These are phyloP conservation scores for Amauroascus verrucosus DNA, from an alignment of 2,329 filamentous ascomycete species.

Conservation along the genomic window DNA sequence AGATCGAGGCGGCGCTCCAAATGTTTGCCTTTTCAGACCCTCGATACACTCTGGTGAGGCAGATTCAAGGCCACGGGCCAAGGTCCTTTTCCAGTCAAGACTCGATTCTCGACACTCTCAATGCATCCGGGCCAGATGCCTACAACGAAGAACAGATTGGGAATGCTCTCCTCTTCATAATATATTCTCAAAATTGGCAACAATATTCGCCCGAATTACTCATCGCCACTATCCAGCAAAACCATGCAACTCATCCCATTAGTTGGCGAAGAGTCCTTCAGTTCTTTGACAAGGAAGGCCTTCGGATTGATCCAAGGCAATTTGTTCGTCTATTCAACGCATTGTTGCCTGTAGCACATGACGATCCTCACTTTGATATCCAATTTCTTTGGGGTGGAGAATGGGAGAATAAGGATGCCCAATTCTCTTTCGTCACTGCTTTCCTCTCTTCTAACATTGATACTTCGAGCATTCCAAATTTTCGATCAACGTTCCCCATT, in stretches of 20 bases:
- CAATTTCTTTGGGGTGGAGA: conserved; percentile 80
- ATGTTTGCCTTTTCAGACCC: conserved; percentile 37
- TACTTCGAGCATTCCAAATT: conserved; percentile 69
- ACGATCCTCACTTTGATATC: conserved; percentile 61
- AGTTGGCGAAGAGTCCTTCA: conserved; percentile 62
- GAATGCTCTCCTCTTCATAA: conserved; percentile 63
- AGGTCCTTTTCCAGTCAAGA: conserved; percentile 69
- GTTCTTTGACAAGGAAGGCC: conserved; percentile 67
- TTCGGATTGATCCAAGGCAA: conserved; percentile 66
- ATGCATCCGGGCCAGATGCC: conserved; percentile 48
- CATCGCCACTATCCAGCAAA: conserved; percentile 48
- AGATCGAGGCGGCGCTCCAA: conserved; percentile 36
- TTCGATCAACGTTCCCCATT: conserved; percentile 64
- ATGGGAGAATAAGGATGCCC: conserved; percentile 78
- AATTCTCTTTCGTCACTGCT: conserved; percentile 85
- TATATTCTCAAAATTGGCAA: conserved; percentile 51
- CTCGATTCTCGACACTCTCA: conserved; percentile 50
- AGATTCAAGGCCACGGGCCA: conserved; percentile 63
- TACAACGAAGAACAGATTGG: conserved; percentile 75
- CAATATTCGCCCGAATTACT: conserved; percentile 59
- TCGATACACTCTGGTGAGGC: conserved; percentile 43
- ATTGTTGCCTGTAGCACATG: conserved; percentile 59
- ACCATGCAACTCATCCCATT: conserved; percentile 46
- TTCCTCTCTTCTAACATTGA: conserved; percentile 74
- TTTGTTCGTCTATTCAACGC: conserved; percentile 74